Percentiles rank a stretch among this genome's conserved stretches.
phyloP scores from a whole-genome alignment of 306 rosid genomes.

The Carpinus fangiana region DNA sequence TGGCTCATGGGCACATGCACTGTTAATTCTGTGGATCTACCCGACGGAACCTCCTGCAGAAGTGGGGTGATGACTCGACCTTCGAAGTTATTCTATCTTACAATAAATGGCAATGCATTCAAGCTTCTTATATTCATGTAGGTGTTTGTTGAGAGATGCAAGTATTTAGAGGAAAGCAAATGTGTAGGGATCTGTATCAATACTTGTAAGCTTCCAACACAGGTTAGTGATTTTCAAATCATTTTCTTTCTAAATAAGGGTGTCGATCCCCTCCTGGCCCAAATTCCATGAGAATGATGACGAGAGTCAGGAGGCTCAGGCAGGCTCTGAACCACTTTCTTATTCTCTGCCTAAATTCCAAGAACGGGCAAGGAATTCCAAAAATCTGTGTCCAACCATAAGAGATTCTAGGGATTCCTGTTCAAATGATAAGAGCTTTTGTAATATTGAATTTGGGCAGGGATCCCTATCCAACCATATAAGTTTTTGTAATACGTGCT shows the following conservation, averaged over 20 bases:
- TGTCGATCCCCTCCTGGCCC: no score
- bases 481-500: neutral
- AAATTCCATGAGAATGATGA: no score
- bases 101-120: neutral
- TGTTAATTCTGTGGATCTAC: constrained; percentile 68
- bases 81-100: constrained; percentile 21
- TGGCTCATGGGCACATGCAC: constrained; percentile 93
- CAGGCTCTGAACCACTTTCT: no score
- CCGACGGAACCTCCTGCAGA: constrained; percentile 62
- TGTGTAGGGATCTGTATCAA: constrained; percentile 79
- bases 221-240: constrained; percentile 53
- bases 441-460: no score
- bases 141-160: constrained; percentile 90
- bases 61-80: constrained; percentile 68
- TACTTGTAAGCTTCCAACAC: constrained; percentile 94
- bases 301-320: no score
- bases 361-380: no score
- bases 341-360: no score
- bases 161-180: constrained; percentile 91
- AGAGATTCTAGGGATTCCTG: no score
- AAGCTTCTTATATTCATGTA: constrained; percentile 32
- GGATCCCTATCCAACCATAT: neutral
- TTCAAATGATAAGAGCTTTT: no score
- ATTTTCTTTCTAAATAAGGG: neutral
- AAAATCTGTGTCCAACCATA: no score